phyloP scores from a whole-genome alignment of 805 yeast genomes.

The Debaryomyces castellii region DNA sequence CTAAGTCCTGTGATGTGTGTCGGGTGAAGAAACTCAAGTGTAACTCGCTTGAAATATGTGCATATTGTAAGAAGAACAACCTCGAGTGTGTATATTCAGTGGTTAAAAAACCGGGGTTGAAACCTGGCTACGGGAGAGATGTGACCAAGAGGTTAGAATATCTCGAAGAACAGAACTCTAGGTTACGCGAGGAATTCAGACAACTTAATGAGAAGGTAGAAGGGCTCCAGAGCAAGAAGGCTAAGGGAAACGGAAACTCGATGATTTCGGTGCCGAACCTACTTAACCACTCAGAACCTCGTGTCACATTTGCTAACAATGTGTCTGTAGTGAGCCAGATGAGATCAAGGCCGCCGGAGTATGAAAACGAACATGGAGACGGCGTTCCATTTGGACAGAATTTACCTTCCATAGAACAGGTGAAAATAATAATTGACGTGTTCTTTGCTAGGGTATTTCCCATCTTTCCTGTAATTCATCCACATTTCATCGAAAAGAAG shows the following conservation, averaged over 20 bases:
- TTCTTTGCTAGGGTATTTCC: conserved; percentile 13
- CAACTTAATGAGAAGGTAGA: not conserved
- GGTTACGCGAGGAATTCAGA: not conserved
- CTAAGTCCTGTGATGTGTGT: conserved; percentile 5
- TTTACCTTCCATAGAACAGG: conserved; percentile 8
- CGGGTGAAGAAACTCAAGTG: conserved; percentile 36
- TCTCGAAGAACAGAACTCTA: conserved; percentile 5
- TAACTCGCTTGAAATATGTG: conserved; percentile 61
- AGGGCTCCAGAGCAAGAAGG: not conserved
- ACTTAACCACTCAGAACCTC: not conserved
- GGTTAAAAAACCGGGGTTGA: conserved; percentile 17
- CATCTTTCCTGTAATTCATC: conserved; percentile 13
- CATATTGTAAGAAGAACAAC: conserved; percentile 65
- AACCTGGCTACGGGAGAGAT: conserved; percentile 17
- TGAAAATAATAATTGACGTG: conserved; percentile 8
- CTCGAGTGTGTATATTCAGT: conserved; percentile 42
- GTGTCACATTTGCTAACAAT: not conserved
- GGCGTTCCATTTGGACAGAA: not conserved
- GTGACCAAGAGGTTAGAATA: conserved; percentile 11
- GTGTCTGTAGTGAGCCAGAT: conserved; percentile 5
- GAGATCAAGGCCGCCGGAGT: not conserved
- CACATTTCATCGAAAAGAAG: conserved; percentile 1
- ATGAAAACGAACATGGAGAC: not conserved
- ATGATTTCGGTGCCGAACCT: not conserved
- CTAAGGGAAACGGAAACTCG: conserved; percentile 1